Base-by-base conservation (phyloP, 345 rosid species). In the Fremontodendron californicum region DNA sequence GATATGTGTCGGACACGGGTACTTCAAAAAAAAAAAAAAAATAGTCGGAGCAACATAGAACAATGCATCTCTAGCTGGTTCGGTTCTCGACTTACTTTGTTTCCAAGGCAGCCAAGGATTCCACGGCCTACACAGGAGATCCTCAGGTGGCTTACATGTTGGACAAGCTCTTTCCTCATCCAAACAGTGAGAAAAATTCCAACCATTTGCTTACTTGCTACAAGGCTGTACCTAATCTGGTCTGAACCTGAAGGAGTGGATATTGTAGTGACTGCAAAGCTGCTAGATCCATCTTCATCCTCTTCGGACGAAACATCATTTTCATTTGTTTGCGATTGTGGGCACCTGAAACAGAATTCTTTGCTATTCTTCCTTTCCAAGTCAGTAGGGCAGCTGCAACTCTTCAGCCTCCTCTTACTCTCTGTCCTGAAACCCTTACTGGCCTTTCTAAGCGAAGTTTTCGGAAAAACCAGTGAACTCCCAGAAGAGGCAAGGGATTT, bases 131-230 rank as follows among this genome's bases (percentile, higher is more conserved):
- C 72, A 29, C 81, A 86, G 25, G 93, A 92, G 82, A 92, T 86
- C 77, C 97, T 86, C 73, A 96, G 75, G 88, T 93, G 98, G 75
- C 86, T 86, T 25, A 93, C 90, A 42, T 93, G 83, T 66, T 88
- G 97, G 71, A 90, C 90, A 74, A 90, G 94, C 78, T 93, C 99
- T 19, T 84, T 90, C 81, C 87, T 86, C 88, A 89, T 89, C 99
- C 99, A 96, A 25, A 96, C 87, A 7, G 96, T 90, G 67, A 92
- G 85, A 77, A 95, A 95, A 78, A 96, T 93, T 46, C 99, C 99
- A 25, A 96, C 99, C 99, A 96, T 96, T 86, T 93, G 96, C 82
- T 93, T 96, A 68, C 92, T 90, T 19, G 93, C 90, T 27, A 96
- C 86, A 31, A 96, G 87, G 46, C 99, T 80, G 76, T 90, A 96